phyloP scores from a whole-genome alignment of 1,284 basidiomycete genomes.

The Tilletia horrida region DNA sequence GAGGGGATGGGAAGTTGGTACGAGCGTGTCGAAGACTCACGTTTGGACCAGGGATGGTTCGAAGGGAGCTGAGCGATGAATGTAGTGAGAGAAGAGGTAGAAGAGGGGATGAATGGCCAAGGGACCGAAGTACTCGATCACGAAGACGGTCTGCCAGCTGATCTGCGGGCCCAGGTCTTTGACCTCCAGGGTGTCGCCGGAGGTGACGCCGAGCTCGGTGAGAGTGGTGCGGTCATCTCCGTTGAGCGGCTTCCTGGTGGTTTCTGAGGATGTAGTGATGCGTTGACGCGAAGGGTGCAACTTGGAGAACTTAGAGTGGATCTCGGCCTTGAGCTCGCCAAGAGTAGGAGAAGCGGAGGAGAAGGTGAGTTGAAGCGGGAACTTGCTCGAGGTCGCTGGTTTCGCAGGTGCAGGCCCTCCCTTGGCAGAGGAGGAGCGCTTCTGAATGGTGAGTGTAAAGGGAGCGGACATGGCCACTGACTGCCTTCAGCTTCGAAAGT shows the following conservation, averaged over 20 bases:
- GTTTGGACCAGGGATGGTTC: conserved; percentile 74
- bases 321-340: conserved; percentile 39
- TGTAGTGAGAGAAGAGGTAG: conserved; percentile 68
- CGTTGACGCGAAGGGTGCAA: conserved; percentile 45
- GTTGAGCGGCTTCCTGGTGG: conserved; percentile 41
- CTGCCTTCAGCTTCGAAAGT: too few relatives aligned
- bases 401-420: neutral
- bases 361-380: conserved; percentile 34
- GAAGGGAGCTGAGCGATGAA: conserved; percentile 66
- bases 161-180: conserved; percentile 54
- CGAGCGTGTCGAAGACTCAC: conserved; percentile 58
- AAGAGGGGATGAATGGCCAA: conserved; percentile 85
- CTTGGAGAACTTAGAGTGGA: conserved; percentile 29
- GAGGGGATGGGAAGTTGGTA: too few relatives aligned
- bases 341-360: conserved; percentile 35
- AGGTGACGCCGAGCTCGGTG: conserved; percentile 27
- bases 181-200: conserved; percentile 40
- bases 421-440: conserved; percentile 23
- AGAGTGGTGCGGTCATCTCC: conserved; percentile 41
- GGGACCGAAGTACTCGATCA: conserved; percentile 65
- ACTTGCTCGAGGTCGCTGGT: conserved; percentile 30
- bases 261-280: conserved; percentile 32
- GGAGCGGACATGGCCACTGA: conserved; percentile 3
- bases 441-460: conserved; percentile 33
- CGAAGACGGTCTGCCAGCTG: conserved; percentile 52